Evolutionary conservation across 495 filamentous ascomycete species (phyloP).

Genomic region (Xylaria longipes): DNA sequence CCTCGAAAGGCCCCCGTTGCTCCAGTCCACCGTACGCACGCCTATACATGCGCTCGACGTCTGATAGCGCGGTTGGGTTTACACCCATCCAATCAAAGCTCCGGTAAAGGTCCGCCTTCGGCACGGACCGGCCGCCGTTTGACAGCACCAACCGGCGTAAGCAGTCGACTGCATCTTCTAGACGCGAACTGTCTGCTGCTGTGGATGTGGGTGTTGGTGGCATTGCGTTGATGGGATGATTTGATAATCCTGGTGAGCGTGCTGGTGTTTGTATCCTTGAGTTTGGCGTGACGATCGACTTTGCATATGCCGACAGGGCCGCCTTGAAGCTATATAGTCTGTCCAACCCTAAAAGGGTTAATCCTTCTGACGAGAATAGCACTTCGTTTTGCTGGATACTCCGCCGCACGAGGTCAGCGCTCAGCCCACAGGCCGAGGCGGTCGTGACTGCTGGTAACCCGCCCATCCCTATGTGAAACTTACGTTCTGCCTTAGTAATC

Average conservation of each 20-base stretch:
- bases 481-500: constrained; percentile 51
- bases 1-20: constrained; percentile 42
- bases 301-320: constrained; percentile 63
- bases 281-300: constrained; percentile 22
- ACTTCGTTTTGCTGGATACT: constrained; percentile 73
- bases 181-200: constrained; percentile 56
- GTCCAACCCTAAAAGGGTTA: constrained; percentile 72
- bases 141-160: constrained; percentile 68
- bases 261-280: constrained; percentile 20
- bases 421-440: constrained; percentile 45
- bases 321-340: constrained; percentile 76
- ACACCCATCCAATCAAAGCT: constrained; percentile 69
- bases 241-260: constrained; percentile 26
- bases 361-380: constrained; percentile 71
- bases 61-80: constrained; percentile 57
- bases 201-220: constrained; percentile 43
- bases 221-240: constrained; percentile 20
- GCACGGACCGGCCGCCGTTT: constrained; percentile 63
- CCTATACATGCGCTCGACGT: constrained; percentile 64
- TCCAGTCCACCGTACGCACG: constrained; percentile 56
- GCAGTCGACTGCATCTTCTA: constrained; percentile 63
- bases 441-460: constrained; percentile 49
- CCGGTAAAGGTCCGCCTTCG: constrained; percentile 63
- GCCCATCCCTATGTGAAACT: constrained; percentile 49
- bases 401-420: constrained; percentile 63